Conservation (phyloP, 164 flowering plant species). For the Tinospora cordifolia region DNA sequence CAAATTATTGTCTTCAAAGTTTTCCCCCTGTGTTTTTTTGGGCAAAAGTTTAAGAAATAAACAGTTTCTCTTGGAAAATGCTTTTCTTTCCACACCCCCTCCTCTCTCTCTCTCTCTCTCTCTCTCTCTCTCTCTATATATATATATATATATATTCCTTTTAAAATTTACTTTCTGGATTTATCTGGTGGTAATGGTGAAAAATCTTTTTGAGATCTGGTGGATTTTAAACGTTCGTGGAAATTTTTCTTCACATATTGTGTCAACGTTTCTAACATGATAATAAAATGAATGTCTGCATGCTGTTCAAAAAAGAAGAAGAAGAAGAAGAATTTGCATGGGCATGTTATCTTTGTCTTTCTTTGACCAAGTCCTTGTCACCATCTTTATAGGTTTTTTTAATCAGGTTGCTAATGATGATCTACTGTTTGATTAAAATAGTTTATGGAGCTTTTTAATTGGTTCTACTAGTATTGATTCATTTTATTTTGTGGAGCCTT, state of each 20-base stretch:
- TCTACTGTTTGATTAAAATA: neutral
- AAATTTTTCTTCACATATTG: neutral
- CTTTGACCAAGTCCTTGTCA: neutral
- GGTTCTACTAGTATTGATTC: neutral
- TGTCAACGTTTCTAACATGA: neutral
- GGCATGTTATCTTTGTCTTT: neutral
- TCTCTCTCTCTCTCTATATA: no score
- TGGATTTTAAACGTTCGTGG: neutral
- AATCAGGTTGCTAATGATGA: neutral
- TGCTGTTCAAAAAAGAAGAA: neutral
- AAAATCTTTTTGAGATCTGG: neutral
- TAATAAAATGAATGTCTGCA: neutral
- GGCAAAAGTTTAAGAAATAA: conserved; percentile 9
- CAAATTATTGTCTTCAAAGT: conserved; percentile 4
- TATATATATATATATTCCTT: no score
- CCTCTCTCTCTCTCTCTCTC: no score
- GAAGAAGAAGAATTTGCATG: neutral
- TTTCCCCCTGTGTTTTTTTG: no score
- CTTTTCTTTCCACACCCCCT: neutral
- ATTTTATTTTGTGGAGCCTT: neutral
- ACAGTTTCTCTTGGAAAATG: neutral
- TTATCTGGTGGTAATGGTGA: neutral
- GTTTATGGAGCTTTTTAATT: neutral
- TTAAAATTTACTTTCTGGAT: neutral
- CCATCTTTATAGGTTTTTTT: neutral